These are phyloP conservation scores for Blastobotrys arbuscula DNA, from an alignment of 1,139 yeast genomes.

Conservation along the genomic window DNA sequence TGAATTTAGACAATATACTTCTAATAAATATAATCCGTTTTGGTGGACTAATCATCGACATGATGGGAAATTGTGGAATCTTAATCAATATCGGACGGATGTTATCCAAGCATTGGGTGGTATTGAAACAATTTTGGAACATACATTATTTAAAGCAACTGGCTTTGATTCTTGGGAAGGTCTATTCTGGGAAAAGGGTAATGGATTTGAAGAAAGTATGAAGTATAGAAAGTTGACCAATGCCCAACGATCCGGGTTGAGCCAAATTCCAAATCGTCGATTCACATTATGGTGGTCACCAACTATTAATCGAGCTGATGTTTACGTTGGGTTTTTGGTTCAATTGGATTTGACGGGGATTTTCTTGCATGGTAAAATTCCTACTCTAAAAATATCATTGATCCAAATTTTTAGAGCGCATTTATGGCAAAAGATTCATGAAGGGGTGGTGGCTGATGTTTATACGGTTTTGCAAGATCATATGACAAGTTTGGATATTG, in stretches of 20 bases:
- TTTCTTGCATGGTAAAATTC: slow-evolving; percentile 95
- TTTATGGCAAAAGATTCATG: slow-evolving; percentile 98
- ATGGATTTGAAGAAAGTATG: slow-evolving; percentile 95
- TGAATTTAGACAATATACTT: slow-evolving; percentile 67
- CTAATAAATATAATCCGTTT: slow-evolving; percentile 74
- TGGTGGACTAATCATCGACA: slow-evolving; percentile 97
- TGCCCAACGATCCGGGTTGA: slow-evolving; percentile 95
- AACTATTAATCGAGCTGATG: slow-evolving; percentile 95
- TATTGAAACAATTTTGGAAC: slow-evolving; percentile 91
- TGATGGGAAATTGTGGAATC: slow-evolving; percentile 94
- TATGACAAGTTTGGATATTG: slow-evolving; percentile 75
- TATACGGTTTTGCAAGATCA: slow-evolving; percentile 91
- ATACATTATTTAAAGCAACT: slow-evolving; percentile 90
- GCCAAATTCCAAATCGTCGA: slow-evolving; percentile 96
- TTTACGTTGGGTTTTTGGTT: slow-evolving; percentile 94
- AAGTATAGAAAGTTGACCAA: slow-evolving; percentile 91
- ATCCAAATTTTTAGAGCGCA: slow-evolving; percentile 97
- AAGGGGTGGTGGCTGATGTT: slow-evolving; percentile 85
- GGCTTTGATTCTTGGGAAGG: slow-evolving; percentile 99
- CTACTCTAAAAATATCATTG: slow-evolving; percentile 89
- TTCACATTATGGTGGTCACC: slow-evolving; percentile 99
- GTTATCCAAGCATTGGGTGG: slow-evolving; percentile 98
- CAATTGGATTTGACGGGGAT: slow-evolving; percentile 96
- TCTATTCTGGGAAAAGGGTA: slow-evolving; percentile 93
- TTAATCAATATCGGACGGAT: slow-evolving; percentile 89